Conservation (phyloP, 2,329 filamentous ascomycete species). For the Apiospora aurea region DNA sequence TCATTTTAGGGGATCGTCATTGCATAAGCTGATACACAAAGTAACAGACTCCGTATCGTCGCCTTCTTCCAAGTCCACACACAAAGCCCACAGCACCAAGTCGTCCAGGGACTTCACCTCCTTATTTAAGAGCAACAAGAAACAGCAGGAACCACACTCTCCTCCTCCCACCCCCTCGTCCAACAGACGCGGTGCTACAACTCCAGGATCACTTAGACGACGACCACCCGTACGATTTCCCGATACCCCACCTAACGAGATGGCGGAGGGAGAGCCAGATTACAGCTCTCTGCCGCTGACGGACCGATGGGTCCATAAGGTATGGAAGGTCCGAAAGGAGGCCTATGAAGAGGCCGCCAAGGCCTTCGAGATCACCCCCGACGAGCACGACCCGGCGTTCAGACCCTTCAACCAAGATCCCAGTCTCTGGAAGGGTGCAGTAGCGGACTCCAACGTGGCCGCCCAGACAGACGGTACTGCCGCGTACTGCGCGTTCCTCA, state of each 20-base stretch:
- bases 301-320: conserved; percentile 88
- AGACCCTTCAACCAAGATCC: conserved; percentile 87
- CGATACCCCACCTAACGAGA: conserved; percentile 46
- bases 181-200: neutral
- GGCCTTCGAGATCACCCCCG: conserved; percentile 82
- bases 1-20: conserved; percentile 24
- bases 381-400: conserved; percentile 86
- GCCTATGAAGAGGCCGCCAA: conserved; percentile 93
- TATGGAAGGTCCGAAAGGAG: conserved; percentile 96
- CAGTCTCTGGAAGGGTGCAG: conserved; percentile 88
- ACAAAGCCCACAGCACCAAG: conserved; percentile 9
- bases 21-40: conserved; percentile 29
- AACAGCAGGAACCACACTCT: conserved; percentile 9
- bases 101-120: conserved; percentile 17
- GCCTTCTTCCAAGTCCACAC: conserved; percentile 13
- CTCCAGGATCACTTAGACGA: neutral
- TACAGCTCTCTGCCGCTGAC: conserved; percentile 79
- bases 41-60: conserved; percentile 27
- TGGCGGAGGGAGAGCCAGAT: conserved; percentile 87
- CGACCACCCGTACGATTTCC: neutral
- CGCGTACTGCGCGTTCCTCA: conserved; percentile 89
- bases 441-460: conserved; percentile 93
- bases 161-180: conserved; percentile 20
- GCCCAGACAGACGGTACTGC: conserved; percentile 93
- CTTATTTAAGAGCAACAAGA: conserved; percentile 23